Base-by-base conservation (phyloP, 345 rosid species). In the Eucalyptus virginea region DNA sequence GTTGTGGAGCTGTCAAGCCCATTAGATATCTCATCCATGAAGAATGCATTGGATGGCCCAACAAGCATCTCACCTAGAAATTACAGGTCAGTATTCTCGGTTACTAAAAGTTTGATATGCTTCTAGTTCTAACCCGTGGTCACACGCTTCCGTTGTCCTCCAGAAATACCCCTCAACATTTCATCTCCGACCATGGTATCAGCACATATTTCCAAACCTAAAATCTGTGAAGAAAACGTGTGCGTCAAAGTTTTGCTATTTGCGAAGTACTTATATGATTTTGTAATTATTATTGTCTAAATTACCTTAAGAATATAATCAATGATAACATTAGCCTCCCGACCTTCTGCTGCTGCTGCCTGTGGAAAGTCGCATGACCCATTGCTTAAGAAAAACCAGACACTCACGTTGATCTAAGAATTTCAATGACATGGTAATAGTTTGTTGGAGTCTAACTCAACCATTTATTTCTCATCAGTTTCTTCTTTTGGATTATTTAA, bases 1-100 rank as follows among this genome's bases (percentile, higher is more conserved):
- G 97, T 96, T 18, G 98, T 96, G 17, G 99, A 95, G 90, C 98
- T 96, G 89, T 96, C 98, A 86, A 96, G 90, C 60, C 99, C 98
- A 88, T 95, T 95, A 14, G 98, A 96, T 81, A 96, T 96, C 90
- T 96, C 96, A 86, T 96, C 99, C 99, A 96, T 96, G 86, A 96
- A 93, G 85, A 94, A 89, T 30, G 93, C 98, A 90, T 91, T 94
- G 3, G 95, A 92, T 17, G 96, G 96, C 65, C 98, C 99, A 28
- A 94, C 97, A 86, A 96, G 90, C 97, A 96, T 96, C 90, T 96
- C 97, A 44, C 97, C 97, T 96, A 80, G 50, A 48, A 89, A 86
- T 45, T 10, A 11, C 42, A 28, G 44, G n/a, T 40, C 51, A 60
- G 40, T 44, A 21, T 19, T 40, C 42, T 77, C 47, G 40, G 85